A percentile compares a stretch with the other conserved stretches of the same genome.
phyloP scores from a whole-genome alignment of 2,329 filamentous ascomycete species.

The Drechslerella dactyloides region DNA sequence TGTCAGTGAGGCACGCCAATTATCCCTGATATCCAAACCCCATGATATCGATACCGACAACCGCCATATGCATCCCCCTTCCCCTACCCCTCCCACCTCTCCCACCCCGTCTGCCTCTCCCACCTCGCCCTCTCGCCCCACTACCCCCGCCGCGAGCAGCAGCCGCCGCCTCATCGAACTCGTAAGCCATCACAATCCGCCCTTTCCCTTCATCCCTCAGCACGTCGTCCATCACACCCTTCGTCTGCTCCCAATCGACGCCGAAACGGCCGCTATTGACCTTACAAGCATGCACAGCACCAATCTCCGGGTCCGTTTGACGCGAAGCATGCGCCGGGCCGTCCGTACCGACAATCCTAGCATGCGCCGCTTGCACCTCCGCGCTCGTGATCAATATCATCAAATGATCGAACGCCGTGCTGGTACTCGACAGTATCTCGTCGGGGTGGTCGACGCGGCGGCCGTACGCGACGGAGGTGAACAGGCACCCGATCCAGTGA shows the following conservation, averaged over 20 bases:
- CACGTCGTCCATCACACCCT: conserved; percentile 17
- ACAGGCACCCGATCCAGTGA: conserved; percentile 45
- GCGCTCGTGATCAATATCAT: conserved; percentile 10
- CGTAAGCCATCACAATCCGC: conserved; percentile 32
- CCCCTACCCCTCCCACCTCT: conserved; percentile 21
- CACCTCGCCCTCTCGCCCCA: not conserved
- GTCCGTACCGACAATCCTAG: too few species aligned
- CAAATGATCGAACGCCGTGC: conserved; percentile 32
- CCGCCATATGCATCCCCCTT: not conserved
- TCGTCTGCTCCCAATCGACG: conserved; percentile 31
- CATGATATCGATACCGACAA: too few species aligned
- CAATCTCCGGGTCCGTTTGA: conserved; percentile 1
- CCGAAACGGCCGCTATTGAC: conserved; percentile 46
- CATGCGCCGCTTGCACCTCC: too few species aligned
- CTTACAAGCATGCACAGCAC: conserved; percentile 40
- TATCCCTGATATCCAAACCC: too few species aligned
- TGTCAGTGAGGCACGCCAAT: too few species aligned
- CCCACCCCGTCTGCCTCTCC: not conserved
- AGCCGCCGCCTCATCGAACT: conserved; percentile 31
- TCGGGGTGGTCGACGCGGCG: conserved; percentile 25
- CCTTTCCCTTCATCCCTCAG: conserved; percentile 23
- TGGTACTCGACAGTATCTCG: conserved; percentile 22
- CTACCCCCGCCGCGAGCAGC: too few species aligned
- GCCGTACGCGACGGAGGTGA: conserved; percentile 35
- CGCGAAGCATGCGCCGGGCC: too few species aligned